Percentiles rank a stretch among this genome's conserved stretches.
phyloP scores from a whole-genome alignment of 208 protist species.

The Leishmania amazonensis region DNA sequence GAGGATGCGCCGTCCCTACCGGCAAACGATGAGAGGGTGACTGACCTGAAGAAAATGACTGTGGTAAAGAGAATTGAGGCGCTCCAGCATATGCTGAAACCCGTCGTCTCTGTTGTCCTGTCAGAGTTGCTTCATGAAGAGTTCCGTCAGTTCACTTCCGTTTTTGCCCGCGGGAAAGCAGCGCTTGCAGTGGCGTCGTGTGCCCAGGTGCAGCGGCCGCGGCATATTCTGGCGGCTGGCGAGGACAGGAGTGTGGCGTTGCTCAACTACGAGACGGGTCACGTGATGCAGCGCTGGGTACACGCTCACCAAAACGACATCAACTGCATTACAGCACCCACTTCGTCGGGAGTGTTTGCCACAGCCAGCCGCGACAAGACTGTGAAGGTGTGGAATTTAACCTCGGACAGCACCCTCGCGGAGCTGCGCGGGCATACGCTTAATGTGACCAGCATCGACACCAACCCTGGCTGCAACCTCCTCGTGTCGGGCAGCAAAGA shows the following conservation, averaged over 20 bases:
- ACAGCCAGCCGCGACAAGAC: conserved; percentile 62
- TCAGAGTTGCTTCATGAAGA: conserved; percentile 34
- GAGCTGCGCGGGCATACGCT: conserved; percentile 61
- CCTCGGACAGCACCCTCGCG: conserved; percentile 34
- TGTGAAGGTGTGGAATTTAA: conserved; percentile 70
- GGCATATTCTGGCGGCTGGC: conserved; percentile 52
- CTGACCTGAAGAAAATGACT: conserved; percentile 1
- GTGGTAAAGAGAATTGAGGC: conserved; percentile 49
- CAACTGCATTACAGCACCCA: conserved; percentile 59
- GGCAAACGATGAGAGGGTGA: background rate
- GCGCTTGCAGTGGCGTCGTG: conserved; percentile 64
- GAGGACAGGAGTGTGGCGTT: conserved; percentile 66
- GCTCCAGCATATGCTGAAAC: conserved; percentile 57
- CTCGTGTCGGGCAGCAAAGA: conserved; percentile 76
- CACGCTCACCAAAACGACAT: conserved; percentile 60
- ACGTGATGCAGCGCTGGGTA: conserved; percentile 56
- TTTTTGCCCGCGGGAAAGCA: conserved; percentile 38
- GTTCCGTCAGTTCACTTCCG: conserved; percentile 57
- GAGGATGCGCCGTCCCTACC: background rate
- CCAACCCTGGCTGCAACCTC: conserved; percentile 29
- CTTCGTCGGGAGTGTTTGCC: conserved; percentile 48
- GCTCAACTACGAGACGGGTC: conserved; percentile 69
- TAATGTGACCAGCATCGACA: conserved; percentile 59
- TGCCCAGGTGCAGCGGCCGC: conserved; percentile 39
- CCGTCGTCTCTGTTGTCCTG: conserved; percentile 40